These are phyloP conservation scores for Naganishia albida DNA, from an alignment of 1,284 basidiomycete species.

Conservation along the genomic window DNA sequence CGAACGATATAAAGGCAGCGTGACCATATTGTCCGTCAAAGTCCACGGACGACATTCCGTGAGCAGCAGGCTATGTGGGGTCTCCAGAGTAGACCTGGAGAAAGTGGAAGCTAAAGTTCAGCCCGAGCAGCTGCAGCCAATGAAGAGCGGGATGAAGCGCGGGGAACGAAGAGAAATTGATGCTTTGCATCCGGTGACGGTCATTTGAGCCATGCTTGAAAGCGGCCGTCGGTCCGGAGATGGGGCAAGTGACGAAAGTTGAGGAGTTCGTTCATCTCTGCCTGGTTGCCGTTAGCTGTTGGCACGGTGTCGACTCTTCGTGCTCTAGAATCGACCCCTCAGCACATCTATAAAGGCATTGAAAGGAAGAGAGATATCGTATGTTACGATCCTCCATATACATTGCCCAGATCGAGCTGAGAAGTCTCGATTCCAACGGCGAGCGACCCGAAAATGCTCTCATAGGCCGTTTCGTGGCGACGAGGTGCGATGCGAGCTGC, in stretches of 20 bases:
- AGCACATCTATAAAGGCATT: no score
- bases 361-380: no score
- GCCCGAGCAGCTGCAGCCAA: background rate
- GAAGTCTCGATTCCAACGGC: no score
- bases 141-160: conserved; percentile 1
- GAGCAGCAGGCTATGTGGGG: background rate
- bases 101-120: conserved; percentile 1
- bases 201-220: conserved; percentile 9
- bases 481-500: no score
- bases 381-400: no score
- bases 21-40: conserved; percentile 3
- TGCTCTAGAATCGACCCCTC: no score
- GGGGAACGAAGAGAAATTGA: background rate
- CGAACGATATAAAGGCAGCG: background rate
- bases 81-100: background rate
- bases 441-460: no score
- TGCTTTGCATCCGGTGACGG: conserved; percentile 12
- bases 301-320: no score
- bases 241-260: background rate
- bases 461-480: no score
- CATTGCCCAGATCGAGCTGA: no score
- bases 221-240: conserved; percentile 21
- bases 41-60: conserved; percentile 22
- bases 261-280: background rate
- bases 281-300: no score